Conservation (phyloP, 495 filamentous ascomycete species). For the Chaetomium cochliodes region DNA sequence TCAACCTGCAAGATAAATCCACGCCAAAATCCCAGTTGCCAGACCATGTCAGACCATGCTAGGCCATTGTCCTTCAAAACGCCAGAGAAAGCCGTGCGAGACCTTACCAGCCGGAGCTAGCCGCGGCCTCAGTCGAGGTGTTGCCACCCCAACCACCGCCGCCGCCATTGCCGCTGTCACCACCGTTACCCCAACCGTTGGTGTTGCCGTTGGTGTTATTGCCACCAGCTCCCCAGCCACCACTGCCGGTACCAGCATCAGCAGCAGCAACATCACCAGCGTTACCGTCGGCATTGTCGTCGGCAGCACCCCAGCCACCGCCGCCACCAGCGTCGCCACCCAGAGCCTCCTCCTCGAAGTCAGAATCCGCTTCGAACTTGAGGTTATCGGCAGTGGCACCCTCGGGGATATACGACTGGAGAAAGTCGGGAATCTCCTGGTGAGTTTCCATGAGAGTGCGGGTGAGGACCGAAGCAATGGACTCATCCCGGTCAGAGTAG, state of each 20-base stretch:
- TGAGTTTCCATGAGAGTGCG: conserved; percentile 76
- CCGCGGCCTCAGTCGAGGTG: background rate
- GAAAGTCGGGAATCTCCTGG: conserved; percentile 79
- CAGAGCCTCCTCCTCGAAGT: conserved; percentile 47
- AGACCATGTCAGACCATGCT: too few species aligned
- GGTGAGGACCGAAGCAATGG: conserved; percentile 66
- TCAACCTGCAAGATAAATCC: conserved; percentile 11
- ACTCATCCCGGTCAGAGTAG: conserved; percentile 66
- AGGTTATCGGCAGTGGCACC: conserved; percentile 47
- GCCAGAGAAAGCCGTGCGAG: background rate
- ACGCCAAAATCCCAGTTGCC: conserved; percentile 8
- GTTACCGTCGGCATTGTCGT: background rate
- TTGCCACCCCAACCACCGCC: conserved; percentile 7
- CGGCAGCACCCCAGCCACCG: conserved; percentile 20
- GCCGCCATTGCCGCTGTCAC: background rate
- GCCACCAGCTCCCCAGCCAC: conserved; percentile 1
- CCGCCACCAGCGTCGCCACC: conserved; percentile 15
- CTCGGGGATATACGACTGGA: conserved; percentile 60
- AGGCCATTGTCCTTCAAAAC: background rate
- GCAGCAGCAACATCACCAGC: background rate
- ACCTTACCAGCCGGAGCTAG: conserved; percentile 11
- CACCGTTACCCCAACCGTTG: background rate
- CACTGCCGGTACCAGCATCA: background rate
- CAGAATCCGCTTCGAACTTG: conserved; percentile 62
- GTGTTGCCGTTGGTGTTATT: background rate